A percentile compares a stretch with the other conserved stretches of the same genome.
Conservation (phyloP, 179 eudicot genomes). For the Nepenthes alata region DNA sequence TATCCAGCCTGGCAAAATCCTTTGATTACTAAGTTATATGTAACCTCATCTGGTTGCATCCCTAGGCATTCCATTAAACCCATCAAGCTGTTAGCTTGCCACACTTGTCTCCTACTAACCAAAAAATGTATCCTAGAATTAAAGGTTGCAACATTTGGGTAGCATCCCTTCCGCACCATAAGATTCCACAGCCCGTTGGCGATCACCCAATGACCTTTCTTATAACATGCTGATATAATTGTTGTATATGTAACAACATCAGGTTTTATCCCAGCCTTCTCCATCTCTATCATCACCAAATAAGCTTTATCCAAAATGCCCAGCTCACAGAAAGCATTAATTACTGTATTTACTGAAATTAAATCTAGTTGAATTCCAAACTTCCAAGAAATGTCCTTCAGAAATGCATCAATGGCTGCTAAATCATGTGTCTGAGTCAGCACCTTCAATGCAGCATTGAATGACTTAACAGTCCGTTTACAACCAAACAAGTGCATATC, state of each 20-base stretch:
- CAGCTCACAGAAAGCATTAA: constrained; percentile 57
- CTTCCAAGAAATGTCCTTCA: constrained; percentile 29
- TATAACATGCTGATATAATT: constrained; percentile 66
- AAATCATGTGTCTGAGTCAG: constrained; percentile 41
- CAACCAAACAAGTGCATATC: constrained; percentile 64
- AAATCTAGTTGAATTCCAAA: constrained; percentile 49
- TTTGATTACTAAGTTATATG: constrained; percentile 79
- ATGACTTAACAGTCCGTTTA: constrained; percentile 52
- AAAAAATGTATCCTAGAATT: constrained; percentile 76
- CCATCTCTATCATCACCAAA: constrained; percentile 51
- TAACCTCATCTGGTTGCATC: constrained; percentile 56
- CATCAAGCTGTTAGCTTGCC: constrained; percentile 65
- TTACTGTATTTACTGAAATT: constrained; percentile 49
- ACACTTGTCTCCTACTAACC: constrained; percentile 49
- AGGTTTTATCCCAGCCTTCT: constrained; percentile 42
- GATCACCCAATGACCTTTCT: constrained; percentile 36
- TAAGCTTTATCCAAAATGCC: constrained; percentile 47
- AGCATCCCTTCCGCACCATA: constrained; percentile 62
- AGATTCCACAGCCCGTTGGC: constrained; percentile 84
- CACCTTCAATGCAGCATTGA: constrained; percentile 69
- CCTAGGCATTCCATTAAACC: constrained; percentile 32
- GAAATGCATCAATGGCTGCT: constrained; percentile 28
- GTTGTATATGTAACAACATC: constrained; percentile 76
- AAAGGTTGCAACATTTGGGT: constrained; percentile 68
- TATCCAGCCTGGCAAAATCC: constrained; percentile 61